phyloP scores from a whole-genome alignment of 2,329 filamentous ascomycete genomes.

The Fusarium dimerum region DNA sequence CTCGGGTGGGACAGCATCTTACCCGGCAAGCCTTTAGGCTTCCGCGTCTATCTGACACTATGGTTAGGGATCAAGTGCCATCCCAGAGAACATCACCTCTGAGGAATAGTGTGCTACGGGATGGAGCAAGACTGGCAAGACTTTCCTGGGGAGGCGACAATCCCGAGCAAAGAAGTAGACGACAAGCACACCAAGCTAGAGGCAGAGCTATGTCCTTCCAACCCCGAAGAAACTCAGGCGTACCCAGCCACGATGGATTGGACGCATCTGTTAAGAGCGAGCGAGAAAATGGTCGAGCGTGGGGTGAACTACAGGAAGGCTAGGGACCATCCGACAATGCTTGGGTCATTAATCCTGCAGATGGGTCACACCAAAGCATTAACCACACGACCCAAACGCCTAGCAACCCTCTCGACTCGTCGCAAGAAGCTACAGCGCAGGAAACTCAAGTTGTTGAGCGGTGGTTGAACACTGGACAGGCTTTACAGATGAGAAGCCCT shows the following conservation, averaged over 20 bases:
- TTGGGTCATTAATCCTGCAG: background rate
- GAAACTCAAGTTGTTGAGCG: slow-evolving; percentile 2
- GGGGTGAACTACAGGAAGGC: slow-evolving; percentile 19
- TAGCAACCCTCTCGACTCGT: background rate
- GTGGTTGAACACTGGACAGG: slow-evolving; percentile 20
- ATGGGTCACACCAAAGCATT: slow-evolving; percentile 3
- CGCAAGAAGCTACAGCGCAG: background rate
- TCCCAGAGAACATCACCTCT: slow-evolving; percentile 2
- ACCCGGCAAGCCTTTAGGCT: background rate
- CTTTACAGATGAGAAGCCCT: slow-evolving; percentile 20
- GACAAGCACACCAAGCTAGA: slow-evolving; percentile 9
- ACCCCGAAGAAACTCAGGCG: slow-evolving; percentile 5
- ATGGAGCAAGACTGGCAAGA: slow-evolving; percentile 14
- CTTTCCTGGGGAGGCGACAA: slow-evolving; percentile 10
- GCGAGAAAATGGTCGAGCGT: slow-evolving; percentile 8
- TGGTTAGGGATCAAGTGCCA: slow-evolving; percentile 4
- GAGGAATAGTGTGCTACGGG: background rate
- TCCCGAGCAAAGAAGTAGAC: slow-evolving; percentile 4
- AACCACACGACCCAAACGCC: slow-evolving; percentile 1
- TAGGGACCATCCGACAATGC: slow-evolving; percentile 18
- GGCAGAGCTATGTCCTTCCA: slow-evolving; percentile 8
- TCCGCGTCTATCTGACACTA: background rate
- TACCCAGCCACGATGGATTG: slow-evolving; percentile 11
- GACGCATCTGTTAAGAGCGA: slow-evolving; percentile 14
- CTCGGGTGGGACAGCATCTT: slow-evolving; percentile 4